These are phyloP conservation scores for Penicillium sp. DNA, from an alignment of 2,329 filamentous ascomycete species.

Conservation along the genomic window DNA sequence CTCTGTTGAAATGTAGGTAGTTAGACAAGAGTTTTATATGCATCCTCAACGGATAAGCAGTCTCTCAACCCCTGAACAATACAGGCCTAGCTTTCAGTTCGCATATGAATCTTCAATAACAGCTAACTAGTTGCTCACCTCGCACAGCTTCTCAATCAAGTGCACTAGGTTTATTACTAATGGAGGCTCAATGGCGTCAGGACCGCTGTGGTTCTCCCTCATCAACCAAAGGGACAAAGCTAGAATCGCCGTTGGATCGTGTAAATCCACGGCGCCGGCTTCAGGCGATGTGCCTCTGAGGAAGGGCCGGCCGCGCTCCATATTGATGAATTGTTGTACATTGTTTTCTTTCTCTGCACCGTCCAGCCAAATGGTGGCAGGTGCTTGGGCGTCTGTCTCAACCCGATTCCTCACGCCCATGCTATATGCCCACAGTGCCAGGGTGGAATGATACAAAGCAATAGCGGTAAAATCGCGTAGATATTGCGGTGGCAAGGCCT, in stretches of 20 bases:
- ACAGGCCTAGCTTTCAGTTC: too few relatives aligned
- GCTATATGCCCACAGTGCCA: slow-evolving; percentile 10
- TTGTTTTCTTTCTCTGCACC: background rate
- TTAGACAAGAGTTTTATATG: too few relatives aligned
- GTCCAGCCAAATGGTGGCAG: background rate
- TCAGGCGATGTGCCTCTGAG: background rate
- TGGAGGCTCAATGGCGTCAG: background rate
- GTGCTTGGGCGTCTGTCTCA: background rate
- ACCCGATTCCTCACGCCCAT: background rate
- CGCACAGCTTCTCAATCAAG: slow-evolving; percentile 5
- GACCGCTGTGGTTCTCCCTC: slow-evolving; percentile 24
- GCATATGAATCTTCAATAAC: too few relatives aligned
- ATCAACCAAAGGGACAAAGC: slow-evolving; percentile 8
- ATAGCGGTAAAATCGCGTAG: slow-evolving; percentile 13
- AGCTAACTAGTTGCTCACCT: too few relatives aligned
- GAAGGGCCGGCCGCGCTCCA: background rate
- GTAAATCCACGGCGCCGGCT: background rate
- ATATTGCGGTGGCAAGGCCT: background rate
- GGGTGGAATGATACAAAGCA: slow-evolving; percentile 6
- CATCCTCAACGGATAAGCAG: too few relatives aligned
- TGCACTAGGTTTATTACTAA: slow-evolving; percentile 7
- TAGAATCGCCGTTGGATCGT: slow-evolving; percentile 4
- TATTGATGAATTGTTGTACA: background rate
- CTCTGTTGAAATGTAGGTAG: too few relatives aligned
- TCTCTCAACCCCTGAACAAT: too few relatives aligned